These are phyloP conservation scores for Termitomyces sp. DNA, from an alignment of 768 basidiomycete species.

Conservation along the genomic window DNA sequence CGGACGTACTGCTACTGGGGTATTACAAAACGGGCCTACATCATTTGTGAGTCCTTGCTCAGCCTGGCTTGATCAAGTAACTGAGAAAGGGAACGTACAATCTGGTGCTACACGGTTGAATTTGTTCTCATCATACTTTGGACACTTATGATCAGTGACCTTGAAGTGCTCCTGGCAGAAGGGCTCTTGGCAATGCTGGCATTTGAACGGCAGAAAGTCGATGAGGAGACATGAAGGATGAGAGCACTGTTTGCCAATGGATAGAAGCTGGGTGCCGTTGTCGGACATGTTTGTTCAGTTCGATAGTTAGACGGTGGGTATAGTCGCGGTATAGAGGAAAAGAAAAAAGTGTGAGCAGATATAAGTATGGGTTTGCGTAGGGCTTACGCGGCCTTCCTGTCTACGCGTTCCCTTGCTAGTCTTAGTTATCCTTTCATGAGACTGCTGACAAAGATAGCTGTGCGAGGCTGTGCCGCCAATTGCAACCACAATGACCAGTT, in stretches of 20 bases:
- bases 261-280: conserved; percentile 56
- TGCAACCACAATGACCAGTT: neutral
- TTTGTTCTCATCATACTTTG: conserved; percentile 66
- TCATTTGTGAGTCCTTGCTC: neutral
- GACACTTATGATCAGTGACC: conserved; percentile 62
- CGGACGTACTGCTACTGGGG: conserved; percentile 68
- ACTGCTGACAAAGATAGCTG: neutral
- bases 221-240: conserved; percentile 62
- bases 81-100: conserved; percentile 40
- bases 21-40: conserved; percentile 73
- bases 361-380: neutral
- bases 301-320: neutral
- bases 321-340: conserved; percentile 9
- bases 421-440: too few species aligned
- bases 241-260: conserved; percentile 71
- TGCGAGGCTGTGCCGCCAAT: neutral
- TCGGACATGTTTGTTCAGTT: conserved; percentile 19
- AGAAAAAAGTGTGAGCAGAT: conserved; percentile 3
- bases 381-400: conserved; percentile 20
- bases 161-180: conserved; percentile 83
- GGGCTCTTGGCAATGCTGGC: conserved; percentile 66
- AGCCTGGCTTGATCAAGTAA: neutral
- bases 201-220: conserved; percentile 86
- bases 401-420: conserved; percentile 11
- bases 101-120: conserved; percentile 74